Conservation (phyloP, 2,329 filamentous ascomycete species). For the Tolypocladium paradoxum region DNA sequence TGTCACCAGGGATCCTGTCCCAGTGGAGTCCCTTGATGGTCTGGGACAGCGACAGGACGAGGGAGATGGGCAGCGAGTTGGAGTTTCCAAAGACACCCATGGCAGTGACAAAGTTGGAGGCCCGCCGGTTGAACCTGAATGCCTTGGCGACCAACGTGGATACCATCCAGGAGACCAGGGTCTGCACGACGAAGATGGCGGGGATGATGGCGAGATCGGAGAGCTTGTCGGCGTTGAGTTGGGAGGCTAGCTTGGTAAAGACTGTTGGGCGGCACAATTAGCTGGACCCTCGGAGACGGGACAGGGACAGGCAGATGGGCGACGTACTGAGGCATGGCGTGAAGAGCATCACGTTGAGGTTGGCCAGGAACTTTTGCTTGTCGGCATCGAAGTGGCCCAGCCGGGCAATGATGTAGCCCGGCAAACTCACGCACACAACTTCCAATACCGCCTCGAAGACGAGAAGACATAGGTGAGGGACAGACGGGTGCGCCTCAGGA, state of each 20-base stretch:
- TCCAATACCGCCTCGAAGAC: conserved; percentile 94
- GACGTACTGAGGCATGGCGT: conserved; percentile 86
- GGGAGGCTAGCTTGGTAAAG: conserved; percentile 92
- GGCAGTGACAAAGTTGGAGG: conserved; percentile 87
- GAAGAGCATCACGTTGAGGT: conserved; percentile 92
- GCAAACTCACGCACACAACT: conserved; percentile 88
- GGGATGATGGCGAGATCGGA: conserved; percentile 87
- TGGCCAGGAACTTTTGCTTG: conserved; percentile 92
- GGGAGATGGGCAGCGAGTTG: conserved; percentile 92
- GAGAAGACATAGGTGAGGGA: conserved; percentile 62
- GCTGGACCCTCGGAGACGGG: not conserved
- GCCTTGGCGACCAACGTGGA: conserved; percentile 59
- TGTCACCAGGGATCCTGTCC: conserved; percentile 83
- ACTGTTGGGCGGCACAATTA: conserved; percentile 38
- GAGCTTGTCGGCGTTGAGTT: conserved; percentile 85
- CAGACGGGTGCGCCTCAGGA: conserved; percentile 50
- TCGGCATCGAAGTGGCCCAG: conserved; percentile 91
- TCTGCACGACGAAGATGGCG: conserved; percentile 86
- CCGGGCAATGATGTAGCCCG: conserved; percentile 84
- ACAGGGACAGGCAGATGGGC: not conserved
- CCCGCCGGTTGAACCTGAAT: conserved; percentile 74
- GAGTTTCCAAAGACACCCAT: conserved; percentile 99
- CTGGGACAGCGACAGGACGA: conserved; percentile 87
- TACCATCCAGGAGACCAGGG: conserved; percentile 72
- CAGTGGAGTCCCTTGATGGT: conserved; percentile 89